phyloP scores from a whole-genome alignment of 192 early-diverging fungal species.

The Rhizophagus prolifer region DNA sequence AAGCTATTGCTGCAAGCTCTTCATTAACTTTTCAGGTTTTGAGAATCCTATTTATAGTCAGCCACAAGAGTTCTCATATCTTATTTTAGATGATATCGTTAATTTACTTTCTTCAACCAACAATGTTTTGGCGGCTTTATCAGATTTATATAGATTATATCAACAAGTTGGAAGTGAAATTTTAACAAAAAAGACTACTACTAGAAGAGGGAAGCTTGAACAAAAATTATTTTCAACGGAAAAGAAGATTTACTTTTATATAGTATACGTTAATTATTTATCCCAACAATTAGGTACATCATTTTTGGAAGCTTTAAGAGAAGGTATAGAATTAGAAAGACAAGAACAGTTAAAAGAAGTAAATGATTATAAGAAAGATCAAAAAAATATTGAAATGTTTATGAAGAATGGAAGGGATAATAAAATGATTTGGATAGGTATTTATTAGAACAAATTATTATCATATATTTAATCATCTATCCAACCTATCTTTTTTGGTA shows the following conservation, averaged over 20 bases:
- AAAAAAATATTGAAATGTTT: conserved; percentile 1
- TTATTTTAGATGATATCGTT: conserved; percentile 22
- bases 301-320: not conserved
- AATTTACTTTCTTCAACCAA: conserved; percentile 1
- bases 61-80: conserved; percentile 15
- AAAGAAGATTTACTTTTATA: conserved; percentile 29
- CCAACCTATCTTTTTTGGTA: too few species aligned
- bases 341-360: not conserved
- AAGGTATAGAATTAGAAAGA: not conserved
- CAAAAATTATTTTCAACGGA: conserved; percentile 17
- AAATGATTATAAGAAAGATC: conserved; percentile 2
- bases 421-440: not conserved
- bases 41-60: conserved; percentile 26
- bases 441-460: too few species aligned
- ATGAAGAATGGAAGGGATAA: not conserved
- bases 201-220: not conserved
- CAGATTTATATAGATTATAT: conserved; percentile 22
- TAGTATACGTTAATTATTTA: conserved; percentile 16
- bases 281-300: not conserved
- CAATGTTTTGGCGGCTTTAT: conserved; percentile 10
- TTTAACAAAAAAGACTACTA: not conserved
- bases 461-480: not conserved
- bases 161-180: not conserved
- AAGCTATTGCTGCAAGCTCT: conserved; percentile 18
- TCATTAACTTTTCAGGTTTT: not conserved